Base-by-base conservation (phyloP, 768 basidiomycete genomes). In the Sutorius australiensis region DNA sequence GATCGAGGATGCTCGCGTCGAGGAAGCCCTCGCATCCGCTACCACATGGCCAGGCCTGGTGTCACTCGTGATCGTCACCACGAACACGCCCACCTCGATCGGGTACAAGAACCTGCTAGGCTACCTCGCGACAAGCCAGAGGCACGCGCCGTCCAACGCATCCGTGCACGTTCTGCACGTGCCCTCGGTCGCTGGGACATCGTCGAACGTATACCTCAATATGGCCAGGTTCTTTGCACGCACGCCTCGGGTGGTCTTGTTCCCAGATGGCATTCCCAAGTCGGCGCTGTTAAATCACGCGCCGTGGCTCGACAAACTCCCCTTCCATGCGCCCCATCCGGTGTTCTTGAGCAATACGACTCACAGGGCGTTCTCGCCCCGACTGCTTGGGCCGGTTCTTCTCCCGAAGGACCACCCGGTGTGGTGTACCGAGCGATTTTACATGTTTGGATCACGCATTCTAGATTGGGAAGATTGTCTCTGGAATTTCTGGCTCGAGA, bases 401-500 rank as follows among this genome's bases (percentile, higher is more conserved):
- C 60, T 70, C 59, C 64, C 58, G 54, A 73, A 59, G 61, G 70
- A 81, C 58, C 69, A 80, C 56, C 70, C 75, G 1, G 61, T 78
- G 9, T 87, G 85, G 85, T 87, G 85, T 57, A 75, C 79, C 2
- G 84, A 86, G 53, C 76, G 83, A 34, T 71, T 77, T 51, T 79
- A 81, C 53, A 57, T 76, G 16, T 63, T 68, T 42, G 65, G 68
- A 32, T 75, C 77, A 21, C 80, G 82, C 19, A 54, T 59, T 1
- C 65, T 73, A 4, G 82, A 84, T 53, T 87, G 84, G 84, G 72
- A 76, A 32, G 81, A 83, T 53, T 87, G 85, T 62, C 66, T 86
- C 13, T 87, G 84, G 84, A 80, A 82, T 59, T 53, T 84, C 51
- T 80, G 79, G 72, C 72, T 86, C 27, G 78, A 82, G 50, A 76